Evolutionary conservation across 495 filamentous ascomycete genomes (phyloP).

Genomic region (Thermochaetoides thermophila): DNA sequence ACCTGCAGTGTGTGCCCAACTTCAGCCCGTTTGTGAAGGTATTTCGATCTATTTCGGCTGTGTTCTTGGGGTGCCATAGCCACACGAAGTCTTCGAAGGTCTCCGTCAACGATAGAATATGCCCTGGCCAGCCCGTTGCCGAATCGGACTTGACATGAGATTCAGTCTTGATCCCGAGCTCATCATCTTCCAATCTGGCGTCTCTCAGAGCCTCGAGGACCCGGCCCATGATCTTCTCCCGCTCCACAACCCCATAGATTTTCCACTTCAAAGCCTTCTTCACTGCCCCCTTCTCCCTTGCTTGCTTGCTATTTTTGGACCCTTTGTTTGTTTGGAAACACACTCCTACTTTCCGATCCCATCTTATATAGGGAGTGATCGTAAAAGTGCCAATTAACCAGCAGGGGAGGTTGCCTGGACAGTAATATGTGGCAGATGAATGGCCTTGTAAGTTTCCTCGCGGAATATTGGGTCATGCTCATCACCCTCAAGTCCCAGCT

Average conservation of each 20-base stretch:
- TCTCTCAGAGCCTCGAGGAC: slow-evolving; percentile 28
- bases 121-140: slow-evolving; percentile 29
- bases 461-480: slow-evolving; percentile 43
- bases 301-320: no score
- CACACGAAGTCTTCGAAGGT: slow-evolving; percentile 25
- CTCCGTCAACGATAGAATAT: slow-evolving; percentile 35
- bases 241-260: slow-evolving; percentile 30
- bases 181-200: slow-evolving; percentile 11
- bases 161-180: slow-evolving; percentile 15
- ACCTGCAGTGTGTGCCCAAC: slow-evolving; percentile 31
- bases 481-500: slow-evolving; percentile 34
- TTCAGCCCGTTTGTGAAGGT: slow-evolving; percentile 31
- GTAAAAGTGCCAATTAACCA: no score
- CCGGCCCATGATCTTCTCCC: slow-evolving; percentile 23
- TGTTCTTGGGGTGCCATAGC: slow-evolving; percentile 30
- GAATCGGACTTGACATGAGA: slow-evolving; percentile 31
- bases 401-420: no score
- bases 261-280: slow-evolving; percentile 22
- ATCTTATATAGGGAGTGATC: no score
- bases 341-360: no score
- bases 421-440: no score
- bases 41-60: slow-evolving; percentile 34
- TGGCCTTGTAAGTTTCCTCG: slow-evolving; percentile 39
- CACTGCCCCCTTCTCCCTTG: slow-evolving; percentile 4
- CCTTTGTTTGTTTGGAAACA: no score